phyloP scores from a whole-genome alignment of 179 eudicot species.

The Pouteria campechiana region DNA sequence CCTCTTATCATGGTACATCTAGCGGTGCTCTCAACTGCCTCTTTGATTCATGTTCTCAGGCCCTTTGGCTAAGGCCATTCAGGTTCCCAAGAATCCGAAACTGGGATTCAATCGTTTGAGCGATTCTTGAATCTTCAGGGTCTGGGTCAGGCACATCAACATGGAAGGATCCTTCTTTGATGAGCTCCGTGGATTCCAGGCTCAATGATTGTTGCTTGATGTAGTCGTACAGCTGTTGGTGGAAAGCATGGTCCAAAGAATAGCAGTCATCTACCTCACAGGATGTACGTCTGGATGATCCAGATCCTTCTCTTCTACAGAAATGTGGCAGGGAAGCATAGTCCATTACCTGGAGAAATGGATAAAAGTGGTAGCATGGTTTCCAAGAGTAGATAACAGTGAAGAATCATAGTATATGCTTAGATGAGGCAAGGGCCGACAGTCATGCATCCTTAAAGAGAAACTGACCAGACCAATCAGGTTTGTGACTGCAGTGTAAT shows the following conservation, averaged over 20 bases:
- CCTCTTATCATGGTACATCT: no score
- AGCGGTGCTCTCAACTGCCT: no score
- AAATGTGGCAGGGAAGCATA: slow-evolving; percentile 51
- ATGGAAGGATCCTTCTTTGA: slow-evolving; percentile 44
- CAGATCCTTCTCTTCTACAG: slow-evolving; percentile 44
- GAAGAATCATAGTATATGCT: no score
- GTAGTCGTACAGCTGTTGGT: slow-evolving; percentile 42
- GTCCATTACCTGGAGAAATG: slow-evolving; percentile 32
- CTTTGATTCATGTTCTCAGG: no score
- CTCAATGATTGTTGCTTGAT: slow-evolving; percentile 30
- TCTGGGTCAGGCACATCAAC: slow-evolving; percentile 32
- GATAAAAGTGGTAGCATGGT: neutral
- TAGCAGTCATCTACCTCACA: slow-evolving; percentile 22
- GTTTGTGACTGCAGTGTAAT: no score
- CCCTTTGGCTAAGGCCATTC: no score
- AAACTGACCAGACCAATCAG: no score
- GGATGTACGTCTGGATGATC: slow-evolving; percentile 19
- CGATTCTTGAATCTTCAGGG: slow-evolving; percentile 22
- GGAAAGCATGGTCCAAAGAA: slow-evolving; percentile 47
- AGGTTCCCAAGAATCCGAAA: slow-evolving; percentile 19
- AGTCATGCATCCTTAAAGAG: no score
- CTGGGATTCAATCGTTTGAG: slow-evolving; percentile 30
- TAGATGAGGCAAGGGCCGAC: no score
- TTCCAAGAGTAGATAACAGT: neutral
- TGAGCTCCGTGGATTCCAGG: slow-evolving; percentile 11